phyloP scores from a whole-genome alignment of 768 basidiomycete genomes.

The Amanita rubescens region DNA sequence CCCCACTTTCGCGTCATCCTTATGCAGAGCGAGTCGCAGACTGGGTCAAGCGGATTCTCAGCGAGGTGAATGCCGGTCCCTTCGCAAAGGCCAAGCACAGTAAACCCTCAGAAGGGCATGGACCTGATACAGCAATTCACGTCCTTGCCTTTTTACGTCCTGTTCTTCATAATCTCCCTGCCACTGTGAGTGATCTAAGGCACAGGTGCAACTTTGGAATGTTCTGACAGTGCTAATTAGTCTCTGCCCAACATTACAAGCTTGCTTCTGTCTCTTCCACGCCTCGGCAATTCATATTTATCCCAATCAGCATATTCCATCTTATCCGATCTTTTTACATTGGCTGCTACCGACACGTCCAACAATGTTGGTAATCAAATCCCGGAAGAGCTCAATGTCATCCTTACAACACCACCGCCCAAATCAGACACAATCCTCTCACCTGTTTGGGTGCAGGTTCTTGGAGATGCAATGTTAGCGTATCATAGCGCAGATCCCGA shows the following conservation, averaged over 20 bases:
- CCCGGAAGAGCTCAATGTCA: constrained; percentile 52
- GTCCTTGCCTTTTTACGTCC: constrained; percentile 66
- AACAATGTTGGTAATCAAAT: constrained; percentile 47
- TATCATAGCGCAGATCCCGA: constrained; percentile 45
- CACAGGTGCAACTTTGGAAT: not conserved
- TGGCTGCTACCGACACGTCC: constrained; percentile 42
- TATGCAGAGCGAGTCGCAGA: constrained; percentile 77
- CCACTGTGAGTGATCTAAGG: constrained; percentile 47
- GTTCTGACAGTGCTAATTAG: constrained; percentile 31
- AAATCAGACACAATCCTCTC: constrained; percentile 62
- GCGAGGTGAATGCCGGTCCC: constrained; percentile 56
- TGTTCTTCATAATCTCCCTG: constrained; percentile 51
- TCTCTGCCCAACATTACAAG: constrained; percentile 62
- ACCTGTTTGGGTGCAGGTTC: constrained; percentile 72
- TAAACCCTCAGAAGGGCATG: constrained; percentile 46
- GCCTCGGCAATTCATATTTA: constrained; percentile 82
- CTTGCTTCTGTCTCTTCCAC: constrained; percentile 73
- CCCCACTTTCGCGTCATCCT: constrained; percentile 75
- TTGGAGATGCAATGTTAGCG: constrained; percentile 67
- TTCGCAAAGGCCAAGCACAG: constrained; percentile 51
- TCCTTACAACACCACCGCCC: constrained; percentile 62
- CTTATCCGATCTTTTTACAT: constrained; percentile 70
- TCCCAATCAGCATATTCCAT: constrained; percentile 84
- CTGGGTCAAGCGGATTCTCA: constrained; percentile 64
- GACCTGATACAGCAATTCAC: constrained; percentile 71